Conservation (phyloP, 1,139 yeast species). For the Candida tetrigidarum region DNA sequence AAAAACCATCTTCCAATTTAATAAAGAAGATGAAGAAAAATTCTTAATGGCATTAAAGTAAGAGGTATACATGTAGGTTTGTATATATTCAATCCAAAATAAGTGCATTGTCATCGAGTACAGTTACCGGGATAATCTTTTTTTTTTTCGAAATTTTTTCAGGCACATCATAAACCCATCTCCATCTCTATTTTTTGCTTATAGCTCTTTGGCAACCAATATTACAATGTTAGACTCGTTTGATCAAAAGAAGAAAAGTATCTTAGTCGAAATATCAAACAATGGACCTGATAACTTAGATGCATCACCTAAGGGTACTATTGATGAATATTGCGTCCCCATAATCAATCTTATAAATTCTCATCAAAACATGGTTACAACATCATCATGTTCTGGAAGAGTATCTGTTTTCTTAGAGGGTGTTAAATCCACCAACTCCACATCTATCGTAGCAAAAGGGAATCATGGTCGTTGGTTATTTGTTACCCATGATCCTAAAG, state of each 20-base stretch:
- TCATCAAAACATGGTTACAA: conserved; percentile 73
- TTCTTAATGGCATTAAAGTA: conserved; percentile 63
- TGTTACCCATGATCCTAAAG: conserved; percentile 66
- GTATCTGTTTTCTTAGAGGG: conserved; percentile 84
- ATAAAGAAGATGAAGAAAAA: conserved; percentile 71
- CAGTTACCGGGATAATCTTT: too few species aligned
- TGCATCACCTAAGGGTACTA: conserved; percentile 83
- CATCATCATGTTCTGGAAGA: conserved; percentile 89
- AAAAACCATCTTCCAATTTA: conserved; percentile 70
- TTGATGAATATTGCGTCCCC: conserved; percentile 74
- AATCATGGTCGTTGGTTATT: conserved; percentile 85
- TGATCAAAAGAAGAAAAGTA: conserved; percentile 65
- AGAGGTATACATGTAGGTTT: too few species aligned
- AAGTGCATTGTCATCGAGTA: too few species aligned
- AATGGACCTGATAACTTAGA: conserved; percentile 55
- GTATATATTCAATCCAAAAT: conserved; percentile 1
- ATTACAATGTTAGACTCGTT: conserved; percentile 57
- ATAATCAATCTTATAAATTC: conserved; percentile 68
- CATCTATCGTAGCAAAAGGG: conserved; percentile 81
- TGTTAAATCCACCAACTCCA: conserved; percentile 25
- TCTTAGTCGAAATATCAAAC: conserved; percentile 57
- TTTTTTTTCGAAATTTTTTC: neutral
- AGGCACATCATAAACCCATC: neutral
- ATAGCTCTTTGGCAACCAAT: neutral
- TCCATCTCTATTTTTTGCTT: conserved; percentile 5